Percentiles rank a stretch among this genome's conserved stretches.
Evolutionary conservation across 2,329 filamentous ascomycete species (phyloP).

Genomic region (Chlorencoelia australis): DNA sequence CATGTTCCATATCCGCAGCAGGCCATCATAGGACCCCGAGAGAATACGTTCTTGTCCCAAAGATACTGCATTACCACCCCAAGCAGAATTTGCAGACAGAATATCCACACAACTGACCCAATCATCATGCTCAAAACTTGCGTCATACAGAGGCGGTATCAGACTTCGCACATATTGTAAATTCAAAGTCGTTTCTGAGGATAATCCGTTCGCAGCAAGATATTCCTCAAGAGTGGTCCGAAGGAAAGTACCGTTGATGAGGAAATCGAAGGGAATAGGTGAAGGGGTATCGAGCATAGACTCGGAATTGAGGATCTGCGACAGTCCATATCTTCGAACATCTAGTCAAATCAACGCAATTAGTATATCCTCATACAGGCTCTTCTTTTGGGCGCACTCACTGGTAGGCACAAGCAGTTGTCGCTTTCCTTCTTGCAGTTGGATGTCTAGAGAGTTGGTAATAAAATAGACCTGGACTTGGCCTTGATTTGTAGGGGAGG

Average conservation of each 20-base stretch:
- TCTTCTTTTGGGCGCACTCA: constrained; percentile 23
- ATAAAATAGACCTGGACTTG: constrained; percentile 61
- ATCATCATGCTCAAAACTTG: constrained; percentile 93
- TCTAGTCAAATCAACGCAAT: constrained; percentile 32
- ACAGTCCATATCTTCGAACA: constrained; percentile 61
- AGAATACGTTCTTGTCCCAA: constrained; percentile 62
- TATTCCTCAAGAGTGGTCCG: constrained; percentile 86
- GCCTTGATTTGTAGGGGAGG: constrained; percentile 22
- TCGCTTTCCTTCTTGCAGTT: constrained; percentile 51
- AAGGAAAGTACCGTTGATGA: constrained; percentile 88
- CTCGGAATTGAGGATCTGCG: constrained; percentile 61
- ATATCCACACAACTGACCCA: constrained; percentile 89
- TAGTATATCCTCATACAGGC: constrained; percentile 4
- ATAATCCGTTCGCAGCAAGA: constrained; percentile 75
- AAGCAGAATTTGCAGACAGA: constrained; percentile 55
- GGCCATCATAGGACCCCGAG: constrained; percentile 89
- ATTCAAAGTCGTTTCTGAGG: constrained; percentile 74
- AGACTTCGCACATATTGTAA: constrained; percentile 91
- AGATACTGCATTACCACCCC: constrained; percentile 40
- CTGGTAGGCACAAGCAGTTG: constrained; percentile 54
- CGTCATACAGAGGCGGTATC: constrained; percentile 78
- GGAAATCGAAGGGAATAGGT: constrained; percentile 81
- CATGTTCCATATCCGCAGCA: constrained; percentile 81
- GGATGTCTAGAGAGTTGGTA: constrained; percentile 50
- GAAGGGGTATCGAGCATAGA: constrained; percentile 55